Conservation (phyloP, 1,284 basidiomycete species). For the Bjerkandera adusta region DNA sequence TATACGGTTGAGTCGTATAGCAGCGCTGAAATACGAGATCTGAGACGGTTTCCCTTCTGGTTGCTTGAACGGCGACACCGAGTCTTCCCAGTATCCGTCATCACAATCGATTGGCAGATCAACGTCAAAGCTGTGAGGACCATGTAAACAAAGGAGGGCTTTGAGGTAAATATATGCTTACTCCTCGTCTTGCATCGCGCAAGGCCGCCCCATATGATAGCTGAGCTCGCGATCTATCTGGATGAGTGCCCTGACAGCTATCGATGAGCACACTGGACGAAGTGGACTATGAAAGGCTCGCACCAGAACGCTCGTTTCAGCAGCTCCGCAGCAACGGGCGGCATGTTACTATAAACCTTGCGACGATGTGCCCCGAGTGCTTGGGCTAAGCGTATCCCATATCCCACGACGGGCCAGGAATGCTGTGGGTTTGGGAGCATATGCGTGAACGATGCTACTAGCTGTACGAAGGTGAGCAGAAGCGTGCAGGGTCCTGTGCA, state of each 20-base stretch:
- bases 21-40: slow-evolving; percentile 54
- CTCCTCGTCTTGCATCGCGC: slow-evolving; percentile 86
- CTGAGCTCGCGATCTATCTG: slow-evolving; percentile 46
- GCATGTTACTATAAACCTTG: slow-evolving; percentile 28
- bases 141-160: not conserved
- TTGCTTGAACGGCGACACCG: slow-evolving; percentile 45
- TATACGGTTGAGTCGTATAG: slow-evolving; percentile 60
- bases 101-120: slow-evolving; percentile 67
- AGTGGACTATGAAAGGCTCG: slow-evolving; percentile 29
- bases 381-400: slow-evolving; percentile 47
- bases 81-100: slow-evolving; percentile 66
- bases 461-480: slow-evolving; percentile 19
- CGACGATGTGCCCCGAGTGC: slow-evolving; percentile 43
- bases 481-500: not conserved
- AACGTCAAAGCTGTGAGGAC: slow-evolving; percentile 52
- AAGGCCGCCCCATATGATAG: slow-evolving; percentile 22
- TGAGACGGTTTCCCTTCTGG: slow-evolving; percentile 50
- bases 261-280: not conserved
- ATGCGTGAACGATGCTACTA: slow-evolving; percentile 34
- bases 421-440: slow-evolving; percentile 44
- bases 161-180: slow-evolving; percentile 30
- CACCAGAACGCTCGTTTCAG: slow-evolving; percentile 46
- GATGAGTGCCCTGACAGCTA: slow-evolving; percentile 50
- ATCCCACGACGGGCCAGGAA: not conserved
- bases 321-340: slow-evolving; percentile 44